phyloP scores from a whole-genome alignment of 2,329 filamentous ascomycete genomes.

The Arthrinium puccinioides region DNA sequence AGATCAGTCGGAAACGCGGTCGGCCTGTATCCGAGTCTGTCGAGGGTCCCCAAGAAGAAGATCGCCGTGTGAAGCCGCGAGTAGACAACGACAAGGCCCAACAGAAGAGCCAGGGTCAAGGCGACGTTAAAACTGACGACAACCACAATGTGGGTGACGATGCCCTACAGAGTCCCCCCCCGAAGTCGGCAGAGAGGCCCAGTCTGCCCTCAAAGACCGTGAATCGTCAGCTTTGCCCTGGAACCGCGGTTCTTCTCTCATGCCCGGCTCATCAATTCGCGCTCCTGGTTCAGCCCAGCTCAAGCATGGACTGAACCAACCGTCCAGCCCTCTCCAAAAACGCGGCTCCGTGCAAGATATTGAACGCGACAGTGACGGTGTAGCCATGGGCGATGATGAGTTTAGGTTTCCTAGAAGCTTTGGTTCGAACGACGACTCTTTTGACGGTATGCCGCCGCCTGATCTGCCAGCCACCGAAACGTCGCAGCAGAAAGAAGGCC shows the following conservation, averaged over 20 bases:
- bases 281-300: constrained; percentile 30
- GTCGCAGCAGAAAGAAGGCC: constrained; percentile 8
- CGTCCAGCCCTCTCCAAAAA: constrained; percentile 31
- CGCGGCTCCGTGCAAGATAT: constrained; percentile 31
- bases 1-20: constrained; percentile 21
- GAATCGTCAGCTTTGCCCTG: constrained; percentile 47
- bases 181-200: constrained; percentile 43
- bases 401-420: constrained; percentile 26
- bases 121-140: constrained; percentile 16
- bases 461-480: too few relatives aligned
- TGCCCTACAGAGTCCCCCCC: constrained; percentile 9
- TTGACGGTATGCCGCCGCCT: constrained; percentile 16
- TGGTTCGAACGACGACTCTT: constrained; percentile 23
- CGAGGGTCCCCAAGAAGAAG: constrained; percentile 25
- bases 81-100: constrained; percentile 11
- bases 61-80: constrained; percentile 31
- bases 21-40: constrained; percentile 38
- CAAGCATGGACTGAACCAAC: constrained; percentile 30
- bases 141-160: constrained; percentile 10
- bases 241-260: constrained; percentile 40
- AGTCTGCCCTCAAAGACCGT: constrained; percentile 59
- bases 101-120: constrained; percentile 12
- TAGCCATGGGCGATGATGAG: constrained; percentile 21
- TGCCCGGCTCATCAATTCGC: constrained; percentile 39
- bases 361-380: constrained; percentile 39